phyloP scores from a whole-genome alignment of 345 rosid species.

The Heritiera littoralis region DNA sequence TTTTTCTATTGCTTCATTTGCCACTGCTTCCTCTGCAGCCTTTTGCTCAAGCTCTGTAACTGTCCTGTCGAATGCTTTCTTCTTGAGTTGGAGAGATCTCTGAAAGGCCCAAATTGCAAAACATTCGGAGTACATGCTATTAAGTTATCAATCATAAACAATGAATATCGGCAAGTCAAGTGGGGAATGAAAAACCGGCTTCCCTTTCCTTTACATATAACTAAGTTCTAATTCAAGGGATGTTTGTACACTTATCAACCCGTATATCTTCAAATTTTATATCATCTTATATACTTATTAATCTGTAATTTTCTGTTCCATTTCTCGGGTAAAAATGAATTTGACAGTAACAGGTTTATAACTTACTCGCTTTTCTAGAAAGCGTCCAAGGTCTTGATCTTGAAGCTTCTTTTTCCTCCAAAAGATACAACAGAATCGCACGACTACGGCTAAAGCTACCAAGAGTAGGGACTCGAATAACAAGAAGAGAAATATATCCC shows the following conservation, averaged over 20 bases:
- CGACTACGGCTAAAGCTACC: slow-evolving; percentile 54
- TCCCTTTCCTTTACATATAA: too few species aligned
- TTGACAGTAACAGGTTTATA: background rate
- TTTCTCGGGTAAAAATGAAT: background rate
- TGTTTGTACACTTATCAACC: background rate
- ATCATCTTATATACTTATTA: background rate
- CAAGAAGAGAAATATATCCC: slow-evolving; percentile 54
- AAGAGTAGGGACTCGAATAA: slow-evolving; percentile 62
- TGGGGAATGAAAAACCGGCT: background rate
- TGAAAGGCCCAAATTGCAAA: slow-evolving; percentile 27
- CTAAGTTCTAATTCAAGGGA: too few species aligned
- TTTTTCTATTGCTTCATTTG: slow-evolving; percentile 40
- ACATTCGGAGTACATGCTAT: background rate
- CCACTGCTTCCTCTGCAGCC: slow-evolving; percentile 47
- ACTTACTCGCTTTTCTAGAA: slow-evolving; percentile 74
- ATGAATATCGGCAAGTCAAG: background rate
- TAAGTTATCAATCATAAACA: background rate
- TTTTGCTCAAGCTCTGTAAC: slow-evolving; percentile 57
- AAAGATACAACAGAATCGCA: slow-evolving; percentile 75
- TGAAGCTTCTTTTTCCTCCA: slow-evolving; percentile 88
- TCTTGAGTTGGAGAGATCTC: slow-evolving; percentile 71
- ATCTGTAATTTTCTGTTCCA: background rate
- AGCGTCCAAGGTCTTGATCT: slow-evolving; percentile 55
- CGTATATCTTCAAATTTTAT: background rate
- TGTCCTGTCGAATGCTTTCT: slow-evolving; percentile 56